Evolutionary conservation across 306 rosid species (phyloP).

Genomic region (Acmispon strigosus): DNA sequence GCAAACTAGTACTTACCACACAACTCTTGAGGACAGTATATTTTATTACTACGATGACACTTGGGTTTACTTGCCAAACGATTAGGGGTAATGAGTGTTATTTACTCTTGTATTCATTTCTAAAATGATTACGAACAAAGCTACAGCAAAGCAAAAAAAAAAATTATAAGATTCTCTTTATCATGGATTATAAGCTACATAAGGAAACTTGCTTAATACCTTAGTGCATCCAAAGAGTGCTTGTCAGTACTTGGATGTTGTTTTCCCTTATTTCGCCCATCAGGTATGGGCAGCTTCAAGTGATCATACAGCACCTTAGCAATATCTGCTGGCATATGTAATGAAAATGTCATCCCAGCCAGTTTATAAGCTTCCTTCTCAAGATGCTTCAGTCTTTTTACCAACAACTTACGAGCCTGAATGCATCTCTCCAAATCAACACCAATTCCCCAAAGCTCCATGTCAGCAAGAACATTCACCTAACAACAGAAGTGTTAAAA

Average conservation of each 20-base stretch:
- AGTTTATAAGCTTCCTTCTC: conserved; percentile 88
- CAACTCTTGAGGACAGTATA: too few species aligned
- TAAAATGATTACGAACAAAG: conserved; percentile 4
- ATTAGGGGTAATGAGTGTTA: background rate
- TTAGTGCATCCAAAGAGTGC: conserved; percentile 79
- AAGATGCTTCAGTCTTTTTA: conserved; percentile 62
- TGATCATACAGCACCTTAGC: conserved; percentile 72
- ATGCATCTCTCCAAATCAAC: conserved; percentile 89
- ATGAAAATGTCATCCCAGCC: conserved; percentile 81
- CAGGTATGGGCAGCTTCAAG: conserved; percentile 81
- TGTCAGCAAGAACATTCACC: conserved; percentile 92
- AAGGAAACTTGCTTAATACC: conserved; percentile 40
- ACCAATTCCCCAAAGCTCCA: conserved; percentile 97
- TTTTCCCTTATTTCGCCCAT: conserved; percentile 64
- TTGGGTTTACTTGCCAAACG: too few species aligned
- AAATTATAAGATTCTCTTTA: background rate
- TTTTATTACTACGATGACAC: too few species aligned
- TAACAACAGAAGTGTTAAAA: conserved; percentile 26
- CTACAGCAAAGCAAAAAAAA: conserved; percentile 4
- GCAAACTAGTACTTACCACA: too few species aligned
- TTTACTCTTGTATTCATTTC: background rate
- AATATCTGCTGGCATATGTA: conserved; percentile 78
- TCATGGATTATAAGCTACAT: conserved; percentile 2
- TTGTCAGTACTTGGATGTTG: conserved; percentile 91
- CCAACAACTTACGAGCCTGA: conserved; percentile 75